Base-by-base conservation (phyloP, 352 stramenopile species). In the Globisporangium sylvaticum region DNA sequence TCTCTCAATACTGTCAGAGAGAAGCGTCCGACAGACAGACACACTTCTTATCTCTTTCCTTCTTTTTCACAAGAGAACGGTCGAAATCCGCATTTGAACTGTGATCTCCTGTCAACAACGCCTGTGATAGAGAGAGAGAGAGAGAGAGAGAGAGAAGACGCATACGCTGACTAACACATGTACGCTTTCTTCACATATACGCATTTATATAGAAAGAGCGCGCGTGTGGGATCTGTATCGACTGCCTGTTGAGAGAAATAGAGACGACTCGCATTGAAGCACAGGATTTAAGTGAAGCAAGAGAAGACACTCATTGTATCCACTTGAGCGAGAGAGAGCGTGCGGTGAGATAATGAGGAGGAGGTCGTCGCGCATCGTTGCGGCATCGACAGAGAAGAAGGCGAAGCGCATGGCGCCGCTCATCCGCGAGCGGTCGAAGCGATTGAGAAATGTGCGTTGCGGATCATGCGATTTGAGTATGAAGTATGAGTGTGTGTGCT, bases 301-400 rank as follows among this genome's bases (percentile, higher is more conserved):
- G 42, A 50, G 39, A 48, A 48, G 39, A n/a, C 15, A 22, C 42
- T 3, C 42, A 9, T 22, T 50, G 42, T 50, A 22, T 22, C 42
- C 42, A 50, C 2, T 18, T 32, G 27, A 59, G 46, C 15, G 6
- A 57, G 15, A 55, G 44, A 34, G 20, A 27, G n/a, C n/a, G 55
- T 7, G 25, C 20, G 25, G 1, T 20, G 31, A 31, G 1, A 61
- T n/a, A 5, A 59, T 25, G 55, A 93, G 90, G 83, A 77, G 85
- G 22, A 75, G 85, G n/a, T 93, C 85, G 29, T 78, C 80, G 56
- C 80, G 85, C 29, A 73, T 93, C 25, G 80, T 80, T 31, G 78
- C 73, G 4, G 79, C 68, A n/a, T 72, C 74, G 14, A 76, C 69
- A 15, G 71, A 78, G 39, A 81, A 84, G 44, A 74, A 76, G 22